A percentile compares a stretch with the other conserved stretches of the same genome.
These are phyloP conservation scores for Rhinocladiella mackenziei DNA, from an alignment of 2,329 filamentous ascomycete genomes.

Conservation along the genomic window DNA sequence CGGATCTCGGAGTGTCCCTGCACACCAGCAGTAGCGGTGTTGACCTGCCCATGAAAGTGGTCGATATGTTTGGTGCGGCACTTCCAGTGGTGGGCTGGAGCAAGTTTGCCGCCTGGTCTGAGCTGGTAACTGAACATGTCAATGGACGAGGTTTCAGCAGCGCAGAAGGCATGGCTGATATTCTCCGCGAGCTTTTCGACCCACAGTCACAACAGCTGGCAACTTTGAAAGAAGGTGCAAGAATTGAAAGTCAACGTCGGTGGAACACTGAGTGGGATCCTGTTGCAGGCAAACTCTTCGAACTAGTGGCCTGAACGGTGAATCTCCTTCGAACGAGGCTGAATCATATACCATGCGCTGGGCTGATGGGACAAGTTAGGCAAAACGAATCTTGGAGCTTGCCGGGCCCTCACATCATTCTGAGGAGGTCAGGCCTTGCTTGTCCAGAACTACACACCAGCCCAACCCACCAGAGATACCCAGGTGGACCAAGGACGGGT, in stretches of 20 bases:
- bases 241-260: slow-evolving; percentile 67
- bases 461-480: too few species aligned
- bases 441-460: too few species aligned
- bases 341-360: too few species aligned
- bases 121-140: slow-evolving; percentile 80
- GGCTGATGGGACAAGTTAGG: too few species aligned
- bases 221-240: slow-evolving; percentile 63
- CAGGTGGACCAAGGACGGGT: too few species aligned
- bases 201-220: slow-evolving; percentile 53
- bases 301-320: slow-evolving; percentile 33
- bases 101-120: slow-evolving; percentile 79
- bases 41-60: slow-evolving; percentile 97
- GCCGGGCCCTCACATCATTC: too few species aligned
- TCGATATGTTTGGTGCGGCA: slow-evolving; percentile 97
- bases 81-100: slow-evolving; percentile 85
- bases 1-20: slow-evolving; percentile 84
- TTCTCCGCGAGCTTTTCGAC: slow-evolving; percentile 63
- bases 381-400: too few species aligned
- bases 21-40: slow-evolving; percentile 93
- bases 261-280: slow-evolving; percentile 95
- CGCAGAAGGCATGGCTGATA: slow-evolving; percentile 59
- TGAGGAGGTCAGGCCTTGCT: too few species aligned
- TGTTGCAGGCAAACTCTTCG: slow-evolving; percentile 70
- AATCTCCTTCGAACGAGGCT: too few species aligned
- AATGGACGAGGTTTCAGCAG: slow-evolving; percentile 85